phyloP scores from a whole-genome alignment of 108 stramenopile genomes.

The Cyclotella distinguenda region DNA sequence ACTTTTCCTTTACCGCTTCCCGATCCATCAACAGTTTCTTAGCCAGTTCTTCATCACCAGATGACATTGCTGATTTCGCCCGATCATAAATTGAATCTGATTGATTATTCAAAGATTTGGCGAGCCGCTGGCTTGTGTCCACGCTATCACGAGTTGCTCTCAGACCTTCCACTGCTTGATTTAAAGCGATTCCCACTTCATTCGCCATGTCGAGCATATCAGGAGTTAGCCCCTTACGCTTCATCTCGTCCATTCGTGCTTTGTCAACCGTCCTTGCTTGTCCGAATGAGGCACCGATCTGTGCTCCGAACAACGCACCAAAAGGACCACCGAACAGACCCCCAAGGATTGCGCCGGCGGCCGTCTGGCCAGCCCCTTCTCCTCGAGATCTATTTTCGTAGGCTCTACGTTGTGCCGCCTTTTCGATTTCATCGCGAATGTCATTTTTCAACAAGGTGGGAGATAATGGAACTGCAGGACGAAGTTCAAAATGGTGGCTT shows the following conservation, averaged over 20 bases:
- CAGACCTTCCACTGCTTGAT: conserved; percentile 65
- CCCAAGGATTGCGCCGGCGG: conserved; percentile 78
- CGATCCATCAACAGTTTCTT: conserved; percentile 60
- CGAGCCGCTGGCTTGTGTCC: conserved; percentile 66
- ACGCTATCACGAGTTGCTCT: conserved; percentile 62
- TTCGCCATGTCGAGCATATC: conserved; percentile 79
- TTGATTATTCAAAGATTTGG: conserved; percentile 58
- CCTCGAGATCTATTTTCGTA: conserved; percentile 36
- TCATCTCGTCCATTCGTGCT: conserved; percentile 77
- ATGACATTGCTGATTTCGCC: conserved; percentile 56
- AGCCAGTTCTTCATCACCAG: conserved; percentile 66
- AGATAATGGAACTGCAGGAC: neutral
- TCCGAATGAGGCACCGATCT: conserved; percentile 69
- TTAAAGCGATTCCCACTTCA: conserved; percentile 63
- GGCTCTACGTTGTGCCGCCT: conserved; percentile 30
- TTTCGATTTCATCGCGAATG: conserved; percentile 43
- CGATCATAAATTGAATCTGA: conserved; percentile 59
- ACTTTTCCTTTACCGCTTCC: conserved; percentile 58
- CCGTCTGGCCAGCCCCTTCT: conserved; percentile 51
- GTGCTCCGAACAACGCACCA: conserved; percentile 73
- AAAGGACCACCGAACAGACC: conserved; percentile 76
- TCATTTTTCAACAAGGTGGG: conserved; percentile 28
- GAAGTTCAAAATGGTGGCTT: neutral
- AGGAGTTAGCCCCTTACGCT: conserved; percentile 63
- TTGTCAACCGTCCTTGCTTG: conserved; percentile 50